Percentiles rank a stretch among this genome's conserved stretches.
phyloP scores from a whole-genome alignment of 1,139 yeast genomes.

The Zygosaccharomyces sapae region DNA sequence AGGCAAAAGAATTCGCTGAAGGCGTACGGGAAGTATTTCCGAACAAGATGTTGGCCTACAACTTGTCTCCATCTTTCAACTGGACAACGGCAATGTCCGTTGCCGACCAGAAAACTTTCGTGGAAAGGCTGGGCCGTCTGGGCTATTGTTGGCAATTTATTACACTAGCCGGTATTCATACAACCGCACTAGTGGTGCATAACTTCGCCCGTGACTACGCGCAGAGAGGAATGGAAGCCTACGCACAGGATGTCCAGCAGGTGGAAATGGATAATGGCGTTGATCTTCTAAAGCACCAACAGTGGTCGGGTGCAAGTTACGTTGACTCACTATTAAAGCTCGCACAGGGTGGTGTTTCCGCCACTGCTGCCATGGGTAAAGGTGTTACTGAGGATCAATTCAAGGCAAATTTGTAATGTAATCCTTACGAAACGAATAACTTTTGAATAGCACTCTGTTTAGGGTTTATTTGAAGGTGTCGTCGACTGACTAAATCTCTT shows the following conservation, averaged over 20 bases:
- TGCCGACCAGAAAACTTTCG: constrained; percentile 85
- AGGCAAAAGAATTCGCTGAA: constrained; percentile 91
- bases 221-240: constrained; percentile 89
- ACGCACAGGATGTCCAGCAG: constrained; percentile 81
- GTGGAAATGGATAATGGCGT: constrained; percentile 86
- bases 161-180: constrained; percentile 95
- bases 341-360: constrained; percentile 91
- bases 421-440: constrained; percentile 30
- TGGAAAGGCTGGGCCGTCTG: constrained; percentile 76
- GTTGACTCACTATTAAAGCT: constrained; percentile 85
- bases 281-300: constrained; percentile 96
- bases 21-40: constrained; percentile 83
- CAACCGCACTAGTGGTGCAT: constrained; percentile 90
- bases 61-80: constrained; percentile 95
- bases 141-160: constrained; percentile 99
- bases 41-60: constrained; percentile 92
- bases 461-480: too few species aligned
- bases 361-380: constrained; percentile 98
- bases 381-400: constrained; percentile 98
- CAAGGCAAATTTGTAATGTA: constrained; percentile 20
- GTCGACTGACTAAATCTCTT: too few species aligned
- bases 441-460: too few species aligned
- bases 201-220: constrained; percentile 77
- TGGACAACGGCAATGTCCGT: constrained; percentile 94
- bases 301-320: constrained; percentile 99